A percentile compares a stretch with the other conserved stretches of the same genome.
phyloP scores from a whole-genome alignment of 2,329 filamentous ascomycete genomes.

The Annulohypoxylon truncatum region DNA sequence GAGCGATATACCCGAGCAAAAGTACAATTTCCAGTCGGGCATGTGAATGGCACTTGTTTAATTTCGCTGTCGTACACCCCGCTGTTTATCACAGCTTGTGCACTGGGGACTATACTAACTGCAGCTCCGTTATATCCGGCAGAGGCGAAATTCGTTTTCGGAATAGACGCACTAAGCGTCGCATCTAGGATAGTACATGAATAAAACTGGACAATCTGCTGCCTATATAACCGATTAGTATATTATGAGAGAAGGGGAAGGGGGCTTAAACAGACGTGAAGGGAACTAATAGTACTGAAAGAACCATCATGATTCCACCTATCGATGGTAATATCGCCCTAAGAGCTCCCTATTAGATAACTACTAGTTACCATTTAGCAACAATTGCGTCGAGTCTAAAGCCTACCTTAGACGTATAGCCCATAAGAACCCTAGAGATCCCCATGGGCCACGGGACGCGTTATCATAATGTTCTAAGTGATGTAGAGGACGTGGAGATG shows the following conservation, averaged over 20 bases:
- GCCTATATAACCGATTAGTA: background rate
- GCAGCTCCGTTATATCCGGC: constrained; percentile 2
- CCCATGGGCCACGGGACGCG: constrained; percentile 28
- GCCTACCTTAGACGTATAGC: constrained; percentile 14
- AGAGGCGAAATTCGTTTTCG: constrained; percentile 11
- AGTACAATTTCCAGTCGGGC: constrained; percentile 23
- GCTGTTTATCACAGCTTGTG: constrained; percentile 15
- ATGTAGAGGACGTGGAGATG: constrained; percentile 15
- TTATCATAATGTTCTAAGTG: constrained; percentile 24
- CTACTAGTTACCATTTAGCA: background rate
- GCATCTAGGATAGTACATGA: constrained; percentile 12
- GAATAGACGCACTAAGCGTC: constrained; percentile 16
- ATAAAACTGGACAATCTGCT: constrained; percentile 23
- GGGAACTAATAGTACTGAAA: constrained; percentile 19
- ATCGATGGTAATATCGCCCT: constrained; percentile 19
- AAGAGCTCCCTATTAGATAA: background rate
- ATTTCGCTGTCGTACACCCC: constrained; percentile 18
- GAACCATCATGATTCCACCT: constrained; percentile 20
- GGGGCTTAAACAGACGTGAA: constrained; percentile 14
- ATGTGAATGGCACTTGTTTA: constrained; percentile 3
- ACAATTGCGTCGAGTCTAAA: background rate
- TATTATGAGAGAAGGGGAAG: background rate
- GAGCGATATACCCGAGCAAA: constrained; percentile 17
- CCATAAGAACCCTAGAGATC: constrained; percentile 16
- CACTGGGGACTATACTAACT: background rate